A percentile compares a stretch with the other conserved stretches of the same genome.
Conservation (phyloP, 495 filamentous ascomycete genomes). For the Aspergillus heteromorphus region DNA sequence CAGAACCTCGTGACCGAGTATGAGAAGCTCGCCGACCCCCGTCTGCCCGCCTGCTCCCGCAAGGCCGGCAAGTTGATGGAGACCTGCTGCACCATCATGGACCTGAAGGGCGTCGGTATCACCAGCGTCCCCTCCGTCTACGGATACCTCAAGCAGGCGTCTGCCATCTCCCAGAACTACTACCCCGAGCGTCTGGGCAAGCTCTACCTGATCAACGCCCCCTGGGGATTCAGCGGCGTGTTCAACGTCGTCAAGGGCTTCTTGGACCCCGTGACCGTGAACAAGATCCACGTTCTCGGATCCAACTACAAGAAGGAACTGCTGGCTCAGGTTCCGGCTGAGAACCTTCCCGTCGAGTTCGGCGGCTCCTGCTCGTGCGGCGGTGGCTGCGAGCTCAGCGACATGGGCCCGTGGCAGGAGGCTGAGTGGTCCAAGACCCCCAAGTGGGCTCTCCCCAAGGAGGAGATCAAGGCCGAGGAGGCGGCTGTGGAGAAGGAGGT, state of each 20-base stretch:
- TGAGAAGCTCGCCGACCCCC: conserved; percentile 89
- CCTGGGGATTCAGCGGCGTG: conserved; percentile 82
- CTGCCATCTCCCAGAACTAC: conserved; percentile 91
- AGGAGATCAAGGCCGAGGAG: conserved; percentile 25
- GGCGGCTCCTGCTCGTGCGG: conserved; percentile 78
- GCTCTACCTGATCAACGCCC: conserved; percentile 95
- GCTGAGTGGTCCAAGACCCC: conserved; percentile 62
- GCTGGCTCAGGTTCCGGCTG: conserved; percentile 73
- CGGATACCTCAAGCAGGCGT: conserved; percentile 73
- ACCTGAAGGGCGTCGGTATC: conserved; percentile 88
- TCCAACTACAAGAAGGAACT: conserved; percentile 76
- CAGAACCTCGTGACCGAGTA: conserved; percentile 95
- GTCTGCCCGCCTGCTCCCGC: conserved; percentile 90
- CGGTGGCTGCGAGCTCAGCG: conserved; percentile 82
- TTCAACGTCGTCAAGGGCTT: conserved; percentile 85
- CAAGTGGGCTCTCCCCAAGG: conserved; percentile 57
- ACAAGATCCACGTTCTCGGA: conserved; percentile 92
- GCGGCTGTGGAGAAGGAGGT: conserved; percentile 29
- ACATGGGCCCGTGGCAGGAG: conserved; percentile 90
- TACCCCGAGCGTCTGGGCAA: conserved; percentile 90
- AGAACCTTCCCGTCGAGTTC: conserved; percentile 85
- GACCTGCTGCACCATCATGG: conserved; percentile 96
- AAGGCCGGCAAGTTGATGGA: conserved; percentile 86
- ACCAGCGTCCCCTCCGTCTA: conserved; percentile 76
- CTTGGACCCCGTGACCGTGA: conserved; percentile 91